Conservation (phyloP, 139 green algal species). For the Bryopsis sp. region DNA sequence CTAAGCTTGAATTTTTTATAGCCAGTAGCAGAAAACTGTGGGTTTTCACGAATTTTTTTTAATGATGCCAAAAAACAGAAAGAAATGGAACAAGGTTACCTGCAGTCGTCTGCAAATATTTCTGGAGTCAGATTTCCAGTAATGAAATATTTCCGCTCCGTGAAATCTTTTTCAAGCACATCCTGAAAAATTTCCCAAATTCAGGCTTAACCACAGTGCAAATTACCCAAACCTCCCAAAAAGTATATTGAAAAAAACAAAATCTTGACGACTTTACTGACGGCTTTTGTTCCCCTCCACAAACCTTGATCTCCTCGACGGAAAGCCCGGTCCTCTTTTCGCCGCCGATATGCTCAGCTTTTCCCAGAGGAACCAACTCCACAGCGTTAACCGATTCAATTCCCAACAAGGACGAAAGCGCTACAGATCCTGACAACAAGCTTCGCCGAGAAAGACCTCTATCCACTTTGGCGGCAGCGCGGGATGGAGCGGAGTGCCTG, state of each 20-base stretch:
- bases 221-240: neutral
- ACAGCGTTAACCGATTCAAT: slow-evolving; percentile 24
- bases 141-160: slow-evolving; percentile 71
- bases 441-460: no score
- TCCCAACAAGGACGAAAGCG: no score
- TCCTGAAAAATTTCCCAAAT: slow-evolving; percentile 36
- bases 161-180: slow-evolving; percentile 51
- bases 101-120: slow-evolving; percentile 62
- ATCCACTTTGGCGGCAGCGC: no score
- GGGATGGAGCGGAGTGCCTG: no score
- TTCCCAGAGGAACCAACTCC: slow-evolving; percentile 39
- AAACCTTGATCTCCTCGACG: slow-evolving; percentile 34
- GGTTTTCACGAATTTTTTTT: no score
- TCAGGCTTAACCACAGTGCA: neutral
- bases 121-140: slow-evolving; percentile 57
- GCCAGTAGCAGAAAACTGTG: no score
- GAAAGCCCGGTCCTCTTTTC: slow-evolving; percentile 33
- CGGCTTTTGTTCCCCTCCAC: neutral
- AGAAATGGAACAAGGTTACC: no score
- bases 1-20: no score
- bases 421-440: no score
- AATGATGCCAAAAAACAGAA: slow-evolving; percentile 37
- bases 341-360: slow-evolving; percentile 26
- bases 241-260: no score
- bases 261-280: neutral